Percentiles rank a stretch among this genome's conserved stretches.
Conservation (phyloP, 1,284 basidiomycete genomes). For the Ganoderma lucidum region DNA sequence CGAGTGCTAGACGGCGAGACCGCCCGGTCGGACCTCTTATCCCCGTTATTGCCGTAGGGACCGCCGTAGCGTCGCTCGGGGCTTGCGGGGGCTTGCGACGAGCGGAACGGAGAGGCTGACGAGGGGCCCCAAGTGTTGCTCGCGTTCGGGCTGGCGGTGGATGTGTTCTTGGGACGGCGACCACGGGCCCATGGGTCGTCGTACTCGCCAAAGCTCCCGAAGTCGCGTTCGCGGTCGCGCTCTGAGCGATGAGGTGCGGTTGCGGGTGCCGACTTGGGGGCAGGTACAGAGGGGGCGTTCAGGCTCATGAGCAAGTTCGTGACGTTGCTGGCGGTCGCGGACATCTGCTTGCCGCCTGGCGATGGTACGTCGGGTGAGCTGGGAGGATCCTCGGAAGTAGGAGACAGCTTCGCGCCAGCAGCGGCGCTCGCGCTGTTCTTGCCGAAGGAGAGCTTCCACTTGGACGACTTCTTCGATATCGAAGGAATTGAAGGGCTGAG, state of each 20-base stretch:
- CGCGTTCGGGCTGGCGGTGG: constrained; percentile 32
- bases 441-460: constrained; percentile 82
- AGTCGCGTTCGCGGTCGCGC: constrained; percentile 16
- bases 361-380: constrained; percentile 21
- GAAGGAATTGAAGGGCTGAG: constrained; percentile 38
- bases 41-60: constrained; percentile 26
- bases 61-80: constrained; percentile 32
- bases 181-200: constrained; percentile 35
- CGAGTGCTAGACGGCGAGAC: constrained; percentile 64
- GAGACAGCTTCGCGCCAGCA: constrained; percentile 41
- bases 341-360: constrained; percentile 48
- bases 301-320: constrained; percentile 75
- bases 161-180: constrained; percentile 36
- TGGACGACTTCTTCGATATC: constrained; percentile 77
- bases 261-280: constrained; percentile 34
- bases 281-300: constrained; percentile 49
- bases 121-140: constrained; percentile 44
- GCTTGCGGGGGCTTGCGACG: constrained; percentile 25
- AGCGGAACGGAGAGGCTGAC: constrained; percentile 27
- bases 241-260: constrained; percentile 16
- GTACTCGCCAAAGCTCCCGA: constrained; percentile 2
- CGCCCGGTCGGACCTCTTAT: constrained; percentile 45
- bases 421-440: constrained; percentile 52
- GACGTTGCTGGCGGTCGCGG: constrained; percentile 72
- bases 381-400: constrained; percentile 54